Conservation (phyloP, 768 basidiomycete genomes). For the Boletus rubropictus region DNA sequence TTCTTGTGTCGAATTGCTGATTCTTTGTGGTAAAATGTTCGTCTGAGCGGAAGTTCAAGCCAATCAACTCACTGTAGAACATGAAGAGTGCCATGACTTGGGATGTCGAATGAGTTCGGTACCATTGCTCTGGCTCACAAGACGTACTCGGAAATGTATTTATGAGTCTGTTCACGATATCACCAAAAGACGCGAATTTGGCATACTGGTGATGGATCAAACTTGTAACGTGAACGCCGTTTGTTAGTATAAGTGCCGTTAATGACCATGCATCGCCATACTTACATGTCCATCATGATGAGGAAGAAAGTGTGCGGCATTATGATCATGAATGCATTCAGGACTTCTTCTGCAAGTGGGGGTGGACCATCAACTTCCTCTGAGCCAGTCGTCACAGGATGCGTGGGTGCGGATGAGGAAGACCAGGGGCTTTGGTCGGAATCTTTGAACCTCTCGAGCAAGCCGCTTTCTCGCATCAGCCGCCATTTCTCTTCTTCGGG, state of each 20-base stretch:
- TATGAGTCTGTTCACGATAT: slow-evolving; percentile 51
- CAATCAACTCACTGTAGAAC: slow-evolving; percentile 24
- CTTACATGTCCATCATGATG: slow-evolving; percentile 82
- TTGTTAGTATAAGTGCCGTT: neutral
- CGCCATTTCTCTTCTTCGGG: slow-evolving; percentile 77
- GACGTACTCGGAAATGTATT: slow-evolving; percentile 69
- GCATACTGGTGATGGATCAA: slow-evolving; percentile 77
- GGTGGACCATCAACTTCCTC: slow-evolving; percentile 33
- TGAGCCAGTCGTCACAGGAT: neutral
- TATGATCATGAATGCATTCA: slow-evolving; percentile 57
- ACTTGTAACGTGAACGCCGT: slow-evolving; percentile 33
- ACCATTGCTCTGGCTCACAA: neutral
- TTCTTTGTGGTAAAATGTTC: slow-evolving; percentile 2
- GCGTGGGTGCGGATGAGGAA: slow-evolving; percentile 1
- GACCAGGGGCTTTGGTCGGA: slow-evolving; percentile 5
- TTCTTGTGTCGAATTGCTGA: slow-evolving; percentile 60
- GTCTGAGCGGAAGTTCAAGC: neutral
- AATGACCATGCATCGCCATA: slow-evolving; percentile 7
- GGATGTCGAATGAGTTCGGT: slow-evolving; percentile 1
- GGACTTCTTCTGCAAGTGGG: slow-evolving; percentile 60
- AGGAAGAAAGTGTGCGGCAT: slow-evolving; percentile 73
- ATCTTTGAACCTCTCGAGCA: slow-evolving; percentile 38
- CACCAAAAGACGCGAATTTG: slow-evolving; percentile 44
- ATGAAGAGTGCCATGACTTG: slow-evolving; percentile 70
- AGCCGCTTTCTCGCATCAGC: slow-evolving; percentile 59